phyloP scores from a whole-genome alignment of 192 early-diverging fungal genomes.

The Anaeromyces robustus region DNA sequence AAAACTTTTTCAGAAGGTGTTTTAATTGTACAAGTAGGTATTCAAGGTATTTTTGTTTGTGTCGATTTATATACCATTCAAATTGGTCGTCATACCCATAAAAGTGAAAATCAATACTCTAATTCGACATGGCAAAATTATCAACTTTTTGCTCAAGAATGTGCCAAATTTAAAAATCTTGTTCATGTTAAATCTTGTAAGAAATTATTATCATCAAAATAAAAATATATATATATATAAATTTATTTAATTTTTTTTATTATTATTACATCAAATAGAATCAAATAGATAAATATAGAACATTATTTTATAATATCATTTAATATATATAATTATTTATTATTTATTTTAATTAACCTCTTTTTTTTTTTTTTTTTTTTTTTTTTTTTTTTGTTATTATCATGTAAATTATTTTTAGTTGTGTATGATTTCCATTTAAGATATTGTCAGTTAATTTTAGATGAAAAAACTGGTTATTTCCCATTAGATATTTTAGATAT shows the following conservation, averaged over 20 bases:
- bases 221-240: too few relatives aligned
- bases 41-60: not conserved
- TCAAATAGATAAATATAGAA: too few relatives aligned
- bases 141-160: not conserved
- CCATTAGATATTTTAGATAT: not conserved
- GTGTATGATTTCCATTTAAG: not conserved
- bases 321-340: too few relatives aligned
- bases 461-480: not conserved
- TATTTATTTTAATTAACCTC: too few relatives aligned
- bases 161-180: not conserved
- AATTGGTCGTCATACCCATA: not conserved
- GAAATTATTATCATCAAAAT: too few relatives aligned
- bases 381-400: too few relatives aligned
- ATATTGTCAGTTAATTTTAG: not conserved
- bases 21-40: not conserved
- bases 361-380: too few relatives aligned
- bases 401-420: not conserved
- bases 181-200: not conserved
- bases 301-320: too few relatives aligned
- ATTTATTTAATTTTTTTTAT: too few relatives aligned
- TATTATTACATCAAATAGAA: too few relatives aligned
- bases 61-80: not conserved
- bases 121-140: not conserved
- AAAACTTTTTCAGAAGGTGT: not conserved
- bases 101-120: not conserved